Evolutionary conservation across 2,329 filamentous ascomycete species (phyloP).

Genomic region (Teratosphaeria nubilosa): DNA sequence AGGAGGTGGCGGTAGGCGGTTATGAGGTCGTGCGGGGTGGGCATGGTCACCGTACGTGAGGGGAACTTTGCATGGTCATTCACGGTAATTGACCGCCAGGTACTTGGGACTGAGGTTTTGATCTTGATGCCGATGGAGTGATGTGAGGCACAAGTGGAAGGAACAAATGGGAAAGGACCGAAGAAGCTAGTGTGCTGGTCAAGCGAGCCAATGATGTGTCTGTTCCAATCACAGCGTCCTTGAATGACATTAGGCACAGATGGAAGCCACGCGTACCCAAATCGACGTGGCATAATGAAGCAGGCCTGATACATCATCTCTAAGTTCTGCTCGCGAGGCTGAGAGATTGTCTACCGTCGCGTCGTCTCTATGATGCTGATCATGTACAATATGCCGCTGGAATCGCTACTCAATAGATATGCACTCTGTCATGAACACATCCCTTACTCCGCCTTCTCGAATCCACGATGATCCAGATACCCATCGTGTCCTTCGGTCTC

Average conservation of each 20-base stretch:
- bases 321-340: too few relatives aligned
- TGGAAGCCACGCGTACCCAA: background rate
- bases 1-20: conserved; percentile 56
- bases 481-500: conserved; percentile 2
- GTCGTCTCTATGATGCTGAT: background rate
- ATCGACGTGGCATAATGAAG: background rate
- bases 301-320: too few relatives aligned
- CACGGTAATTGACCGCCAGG: too few relatives aligned
- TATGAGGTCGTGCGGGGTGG: conserved; percentile 7
- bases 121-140: background rate
- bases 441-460: conserved; percentile 14
- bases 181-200: background rate
- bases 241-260: background rate
- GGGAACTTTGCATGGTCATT: background rate
- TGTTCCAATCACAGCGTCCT: too few relatives aligned
- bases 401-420: background rate
- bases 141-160: background rate
- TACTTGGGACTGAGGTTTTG: too few relatives aligned
- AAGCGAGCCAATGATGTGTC: background rate
- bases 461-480: conserved; percentile 14
- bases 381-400: background rate
- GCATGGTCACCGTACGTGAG: too few relatives aligned
- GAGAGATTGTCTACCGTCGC: background rate
- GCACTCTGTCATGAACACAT: background rate
- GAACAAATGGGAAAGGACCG: background rate